Conservation (phyloP, 495 filamentous ascomycete species). For the Aspergillus diversus region DNA sequence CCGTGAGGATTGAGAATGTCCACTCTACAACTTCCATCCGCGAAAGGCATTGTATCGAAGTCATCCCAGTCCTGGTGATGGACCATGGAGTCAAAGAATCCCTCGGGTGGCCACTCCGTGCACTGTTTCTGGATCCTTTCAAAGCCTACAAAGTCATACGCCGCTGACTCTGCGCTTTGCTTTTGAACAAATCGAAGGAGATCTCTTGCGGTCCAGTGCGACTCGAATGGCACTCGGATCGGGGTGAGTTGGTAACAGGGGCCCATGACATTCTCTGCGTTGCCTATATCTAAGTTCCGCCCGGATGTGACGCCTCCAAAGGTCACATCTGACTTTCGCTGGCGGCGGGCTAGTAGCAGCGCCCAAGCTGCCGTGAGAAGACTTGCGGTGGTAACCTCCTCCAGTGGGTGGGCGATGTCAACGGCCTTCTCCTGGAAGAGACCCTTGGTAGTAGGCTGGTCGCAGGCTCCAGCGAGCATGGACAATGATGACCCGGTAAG, state of each 20-base stretch:
- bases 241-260: conserved; percentile 34
- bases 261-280: conserved; percentile 49
- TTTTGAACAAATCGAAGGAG: conserved; percentile 27
- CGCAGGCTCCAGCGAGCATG: conserved; percentile 38
- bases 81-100: conserved; percentile 22
- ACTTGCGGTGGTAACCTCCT: conserved; percentile 59
- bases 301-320: conserved; percentile 64
- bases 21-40: conserved; percentile 34
- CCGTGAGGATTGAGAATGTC: conserved; percentile 45
- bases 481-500: conserved; percentile 56
- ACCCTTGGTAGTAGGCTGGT: conserved; percentile 40
- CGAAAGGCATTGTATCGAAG: conserved; percentile 48
- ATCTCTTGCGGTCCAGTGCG: conserved; percentile 28
- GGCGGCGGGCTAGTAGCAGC: conserved; percentile 55
- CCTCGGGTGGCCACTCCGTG: conserved; percentile 17
- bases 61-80: conserved; percentile 36
- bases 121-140: conserved; percentile 16
- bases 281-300: conserved; percentile 46
- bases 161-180: conserved; percentile 19
- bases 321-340: conserved; percentile 52
- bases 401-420: conserved; percentile 43
- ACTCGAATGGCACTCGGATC: conserved; percentile 26
- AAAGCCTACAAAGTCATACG: conserved; percentile 26
- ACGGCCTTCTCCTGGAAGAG: conserved; percentile 43
- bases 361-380: conserved; percentile 68